phyloP scores from a whole-genome alignment of 2,329 filamentous ascomycete species.

The Penicillium sp. region DNA sequence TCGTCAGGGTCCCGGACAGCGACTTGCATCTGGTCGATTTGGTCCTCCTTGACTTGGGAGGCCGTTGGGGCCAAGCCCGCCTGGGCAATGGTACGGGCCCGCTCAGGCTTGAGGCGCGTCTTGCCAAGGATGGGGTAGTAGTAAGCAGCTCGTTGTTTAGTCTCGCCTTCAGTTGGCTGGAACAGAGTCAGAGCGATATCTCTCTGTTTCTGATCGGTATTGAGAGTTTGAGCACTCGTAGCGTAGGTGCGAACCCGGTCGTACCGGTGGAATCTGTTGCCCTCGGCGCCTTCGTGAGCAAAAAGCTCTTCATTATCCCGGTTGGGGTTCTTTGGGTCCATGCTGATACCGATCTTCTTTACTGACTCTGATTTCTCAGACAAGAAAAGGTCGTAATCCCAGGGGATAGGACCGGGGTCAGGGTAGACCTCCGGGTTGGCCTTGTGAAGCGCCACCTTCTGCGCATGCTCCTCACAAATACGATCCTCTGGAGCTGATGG shows the following conservation, averaged over 20 bases:
- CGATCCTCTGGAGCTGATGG: slow-evolving; percentile 53
- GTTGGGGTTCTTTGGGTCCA: slow-evolving; percentile 54
- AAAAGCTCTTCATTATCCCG: slow-evolving; percentile 55
- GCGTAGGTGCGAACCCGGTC: slow-evolving; percentile 62
- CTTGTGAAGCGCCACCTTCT: slow-evolving; percentile 49
- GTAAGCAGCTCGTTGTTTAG: slow-evolving; percentile 57
- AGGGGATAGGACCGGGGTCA: slow-evolving; percentile 54
- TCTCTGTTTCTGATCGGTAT: slow-evolving; percentile 53
- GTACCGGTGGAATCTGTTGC: slow-evolving; percentile 52
- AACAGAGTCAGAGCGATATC: slow-evolving; percentile 61
- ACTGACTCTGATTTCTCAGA: slow-evolving; percentile 50
- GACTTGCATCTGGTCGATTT: slow-evolving; percentile 55
- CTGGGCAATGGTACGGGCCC: slow-evolving; percentile 44
- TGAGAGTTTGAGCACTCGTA: slow-evolving; percentile 54
- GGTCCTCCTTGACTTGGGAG: slow-evolving; percentile 44
- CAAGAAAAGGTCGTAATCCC: slow-evolving; percentile 62
- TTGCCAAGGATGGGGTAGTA: slow-evolving; percentile 62
- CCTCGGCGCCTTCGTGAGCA: slow-evolving; percentile 45
- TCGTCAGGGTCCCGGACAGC: slow-evolving; percentile 52
- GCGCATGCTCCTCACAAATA: slow-evolving; percentile 48
- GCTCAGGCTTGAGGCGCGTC: slow-evolving; percentile 55
- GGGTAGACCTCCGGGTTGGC: slow-evolving; percentile 52
- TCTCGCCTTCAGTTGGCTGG: slow-evolving; percentile 43
- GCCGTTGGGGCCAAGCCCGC: slow-evolving; percentile 41
- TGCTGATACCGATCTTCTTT: slow-evolving; percentile 56